Evolutionary conservation across 805 yeast species (phyloP), one percentile per base, ranked within the genome.

Genomic region (Scheffersomyces stipitis): DNA sequence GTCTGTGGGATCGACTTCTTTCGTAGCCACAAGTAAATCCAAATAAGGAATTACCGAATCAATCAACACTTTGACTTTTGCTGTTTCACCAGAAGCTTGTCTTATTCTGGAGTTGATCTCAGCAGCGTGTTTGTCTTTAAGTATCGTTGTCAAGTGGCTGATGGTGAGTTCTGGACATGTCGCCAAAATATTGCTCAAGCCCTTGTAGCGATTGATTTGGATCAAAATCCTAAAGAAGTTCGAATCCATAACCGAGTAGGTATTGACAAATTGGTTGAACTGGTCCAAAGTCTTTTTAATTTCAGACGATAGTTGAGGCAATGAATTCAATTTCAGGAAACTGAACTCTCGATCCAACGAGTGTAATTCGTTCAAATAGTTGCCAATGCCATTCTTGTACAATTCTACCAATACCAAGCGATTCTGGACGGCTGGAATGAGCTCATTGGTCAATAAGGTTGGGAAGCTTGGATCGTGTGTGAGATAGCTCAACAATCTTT

Each of bases 191-290:
- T 14, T 20, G 22, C 44, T 46, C 41, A 60, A 50, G 13, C 41
- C 36, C 26, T 49, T 51, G 40, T 56, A 58, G 15, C 60, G 45
- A 26, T 52, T 46, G n/a, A 53, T 40, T 33, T 56, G 60, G 34
- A 60, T 45, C 17, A 51, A 42, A 13, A 55, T 35, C 26, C 43
- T 41, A 36, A 53, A 56, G 34, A 45, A 50, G 22, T 38, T 36
- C 4, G 39, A 30, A 37, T 34, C n/a, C 36, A 20, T 10, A 20
- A 20, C 24, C 24, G 24, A 7, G 10, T 20, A 20, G 24, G 24
- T 34, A 17, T 30, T 28, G 23, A 49, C 44, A 36, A 46, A 45
- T 8, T 31, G 33, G 27, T 51, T 42, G 35, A 49, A 50, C 20
- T 55, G 49, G 13, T 36, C 27, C 16, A 61, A 40, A 12, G 46